Base-by-base conservation (phyloP, 2,329 filamentous ascomycete species). In the Hymenoscyphus fructigenus region DNA sequence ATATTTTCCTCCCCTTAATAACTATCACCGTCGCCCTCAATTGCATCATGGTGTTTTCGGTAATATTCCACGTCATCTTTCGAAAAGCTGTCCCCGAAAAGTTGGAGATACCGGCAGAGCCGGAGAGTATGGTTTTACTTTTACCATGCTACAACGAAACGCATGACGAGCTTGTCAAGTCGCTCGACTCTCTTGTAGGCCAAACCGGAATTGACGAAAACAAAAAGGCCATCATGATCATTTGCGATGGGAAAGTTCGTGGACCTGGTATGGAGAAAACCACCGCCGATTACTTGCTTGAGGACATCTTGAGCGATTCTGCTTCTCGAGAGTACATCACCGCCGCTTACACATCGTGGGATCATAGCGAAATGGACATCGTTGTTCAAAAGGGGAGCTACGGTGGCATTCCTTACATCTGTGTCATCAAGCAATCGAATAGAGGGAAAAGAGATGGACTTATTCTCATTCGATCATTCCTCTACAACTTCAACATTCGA, bases 121-220 rank as follows among this genome's bases (percentile, higher is more conserved):
- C 79, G 0, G 81, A 83, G 68, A 76, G 76, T 59, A 76, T 83
- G 74, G 79, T 83, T 1, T 68, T 82, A 34, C 70, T 83, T 36
- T 73, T 83, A 4, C 81, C 81, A 1, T 83, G 81, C 71, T 83
- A 83, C 72, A 83, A 83, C 67, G 81, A 83, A 68, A 81, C 79
- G 0, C 70, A 73, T 6, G 74, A 81, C 4, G 81, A 83, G 66
- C 71, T 81, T 28, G 76, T 72, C 3, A 75, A 76, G 1, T 83
- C 81, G 0, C 76, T 83, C 0, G 79, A 82, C 64, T 83, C 81
- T 2, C 71, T 83, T 3, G 75, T 82, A 5, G 73, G 75, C 0
- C 81, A 83, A 67, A 76, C 78, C 64, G 75, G 77, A 2, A 78
- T 83, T 23, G 76, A 76, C 0, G 66, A 76, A 2, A 79, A 83